phyloP scores from a whole-genome alignment of 2,329 filamentous ascomycete species.

The Teratosphaeriaceae sp. region DNA sequence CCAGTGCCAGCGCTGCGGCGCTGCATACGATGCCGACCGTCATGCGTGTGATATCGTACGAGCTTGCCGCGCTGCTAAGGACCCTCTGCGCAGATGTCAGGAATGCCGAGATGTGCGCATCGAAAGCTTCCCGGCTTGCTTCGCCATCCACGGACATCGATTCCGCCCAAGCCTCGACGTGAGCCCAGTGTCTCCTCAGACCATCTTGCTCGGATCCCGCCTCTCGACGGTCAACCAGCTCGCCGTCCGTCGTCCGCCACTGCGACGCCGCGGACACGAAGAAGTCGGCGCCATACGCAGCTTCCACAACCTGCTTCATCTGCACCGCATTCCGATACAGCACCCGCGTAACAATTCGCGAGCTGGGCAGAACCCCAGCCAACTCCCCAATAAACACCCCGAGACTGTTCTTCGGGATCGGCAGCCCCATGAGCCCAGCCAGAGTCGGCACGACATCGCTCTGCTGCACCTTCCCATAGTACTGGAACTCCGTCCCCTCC shows the following conservation, averaged over 20 bases:
- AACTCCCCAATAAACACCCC: conserved; percentile 79
- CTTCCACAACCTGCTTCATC: conserved; percentile 68
- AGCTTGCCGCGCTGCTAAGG: conserved; percentile 86
- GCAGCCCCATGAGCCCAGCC: conserved; percentile 78
- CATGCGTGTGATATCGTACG: conserved; percentile 70
- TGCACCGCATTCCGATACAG: conserved; percentile 74
- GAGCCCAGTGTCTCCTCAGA: conserved; percentile 22
- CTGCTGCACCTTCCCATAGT: conserved; percentile 81
- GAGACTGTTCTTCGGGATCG: conserved; percentile 81
- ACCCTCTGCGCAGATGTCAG: conserved; percentile 65
- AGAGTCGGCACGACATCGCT: conserved; percentile 89
- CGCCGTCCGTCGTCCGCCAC: not conserved
- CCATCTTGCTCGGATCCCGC: not conserved
- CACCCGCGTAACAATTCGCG: conserved; percentile 48
- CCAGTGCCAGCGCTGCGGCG: conserved; percentile 35
- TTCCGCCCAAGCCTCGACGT: conserved; percentile 3
- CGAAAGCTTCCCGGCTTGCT: not conserved
- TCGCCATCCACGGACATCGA: conserved; percentile 12
- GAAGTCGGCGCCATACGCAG: conserved; percentile 51
- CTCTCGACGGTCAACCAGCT: not conserved
- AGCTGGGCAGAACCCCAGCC: conserved; percentile 61
- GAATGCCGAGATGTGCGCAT: conserved; percentile 43
- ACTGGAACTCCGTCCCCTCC: conserved; percentile 63
- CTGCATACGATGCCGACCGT: conserved; percentile 39
- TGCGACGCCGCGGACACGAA: conserved; percentile 9